Evolutionary conservation across 192 early-diverging fungal genomes (phyloP), one percentile per base, ranked within the genome.

Genomic region (Dissophora ornata): DNA sequence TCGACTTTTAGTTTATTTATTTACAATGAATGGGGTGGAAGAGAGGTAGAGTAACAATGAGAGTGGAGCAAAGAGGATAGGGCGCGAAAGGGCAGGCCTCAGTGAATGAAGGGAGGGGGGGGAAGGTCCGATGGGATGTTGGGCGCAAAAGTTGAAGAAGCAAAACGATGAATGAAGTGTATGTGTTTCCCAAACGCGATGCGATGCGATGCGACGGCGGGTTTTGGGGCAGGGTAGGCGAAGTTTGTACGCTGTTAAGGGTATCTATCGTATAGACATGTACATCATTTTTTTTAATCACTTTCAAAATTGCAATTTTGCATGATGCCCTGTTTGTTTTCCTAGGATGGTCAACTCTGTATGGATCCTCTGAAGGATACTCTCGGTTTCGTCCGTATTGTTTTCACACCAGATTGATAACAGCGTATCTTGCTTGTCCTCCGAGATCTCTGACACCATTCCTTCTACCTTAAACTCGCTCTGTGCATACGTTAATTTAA

Each of bases 401-500:
- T 50, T 21, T n/a, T 69, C 67, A 11, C 28, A 29, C 48, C 67
- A 69, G 3, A 69, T 22, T 19, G 24, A 13, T 32, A 69, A 16
- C 9, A 44, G 32, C 3, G 50, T 21, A 18, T 13, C 42, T 25
- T 36, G 28, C 11, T 42, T 44, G 25, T 69, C 41, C 2, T 60
- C 49, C 21, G 48, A 60, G 11, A 69, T 59, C 16, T 22, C 29
- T 4, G 25, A 22, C 30, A 69, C 50, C 19, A 3, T 22, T 34
- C 67, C 67, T 4, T 40, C n/a, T 34, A 69, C 40, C 28, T 13
- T 44, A 25, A 34, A 42, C 4, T 57, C 48, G 4, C 30, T 34
- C 34, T 38, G 32, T 15, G 3, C 15, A 26, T 50, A 38, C 36
- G 7, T n/a, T n/a, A n/a, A n/a, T n/a, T n/a, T n/a, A n/a, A n/a